A percentile compares a stretch with the other conserved stretches of the same genome.
phyloP scores from a whole-genome alignment of 2,329 filamentous ascomycete species.

The Penicillium sp. region DNA sequence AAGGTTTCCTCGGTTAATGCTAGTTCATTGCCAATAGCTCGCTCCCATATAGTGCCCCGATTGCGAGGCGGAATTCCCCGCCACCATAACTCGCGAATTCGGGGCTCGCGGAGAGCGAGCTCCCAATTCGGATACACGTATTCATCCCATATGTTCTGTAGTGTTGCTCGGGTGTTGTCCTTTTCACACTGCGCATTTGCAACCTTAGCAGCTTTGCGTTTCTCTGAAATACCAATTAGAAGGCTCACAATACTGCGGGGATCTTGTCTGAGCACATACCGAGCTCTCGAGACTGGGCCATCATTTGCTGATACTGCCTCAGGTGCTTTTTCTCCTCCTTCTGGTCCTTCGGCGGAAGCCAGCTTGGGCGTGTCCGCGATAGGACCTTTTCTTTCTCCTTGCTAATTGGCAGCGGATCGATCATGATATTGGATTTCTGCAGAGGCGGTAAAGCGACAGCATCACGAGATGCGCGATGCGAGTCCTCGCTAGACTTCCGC shows the following conservation, averaged over 20 bases:
- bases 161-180: slow-evolving; percentile 53
- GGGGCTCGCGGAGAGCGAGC: slow-evolving; percentile 53
- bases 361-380: slow-evolving; percentile 66
- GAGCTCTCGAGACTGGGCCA: slow-evolving; percentile 60
- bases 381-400: slow-evolving; percentile 66
- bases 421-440: slow-evolving; percentile 63
- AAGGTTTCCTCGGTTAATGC: slow-evolving; percentile 57
- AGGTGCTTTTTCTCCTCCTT: slow-evolving; percentile 88
- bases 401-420: slow-evolving; percentile 65
- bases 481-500: slow-evolving; percentile 40
- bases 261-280: slow-evolving; percentile 40
- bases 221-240: slow-evolving; percentile 40
- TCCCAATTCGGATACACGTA: slow-evolving; percentile 62
- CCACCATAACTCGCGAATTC: slow-evolving; percentile 65
- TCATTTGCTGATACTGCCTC: slow-evolving; percentile 67
- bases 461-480: slow-evolving; percentile 37
- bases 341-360: slow-evolving; percentile 70
- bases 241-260: not conserved
- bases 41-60: slow-evolving; percentile 59
- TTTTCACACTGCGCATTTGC: slow-evolving; percentile 51
- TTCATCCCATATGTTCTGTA: slow-evolving; percentile 62
- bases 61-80: slow-evolving; percentile 58
- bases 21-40: slow-evolving; percentile 62
- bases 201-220: slow-evolving; percentile 49
- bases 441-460: slow-evolving; percentile 57